Percentiles rank a stretch among this genome's conserved stretches.
phyloP scores from a whole-genome alignment of 768 basidiomycete genomes.

The Xerocomellus amylosporus region DNA sequence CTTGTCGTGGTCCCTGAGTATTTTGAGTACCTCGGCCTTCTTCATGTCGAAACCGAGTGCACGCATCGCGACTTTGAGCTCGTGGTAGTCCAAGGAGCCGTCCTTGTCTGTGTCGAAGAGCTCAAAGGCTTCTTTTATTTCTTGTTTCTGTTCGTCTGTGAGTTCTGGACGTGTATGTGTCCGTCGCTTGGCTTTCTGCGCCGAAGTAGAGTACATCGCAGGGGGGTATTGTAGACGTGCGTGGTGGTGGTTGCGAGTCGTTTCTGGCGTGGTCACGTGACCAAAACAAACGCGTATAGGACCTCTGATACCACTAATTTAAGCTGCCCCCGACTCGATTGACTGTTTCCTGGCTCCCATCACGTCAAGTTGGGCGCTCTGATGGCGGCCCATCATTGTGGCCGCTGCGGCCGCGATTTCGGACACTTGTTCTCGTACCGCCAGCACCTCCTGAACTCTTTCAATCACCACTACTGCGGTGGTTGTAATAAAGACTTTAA shows the following conservation, averaged over 20 bases:
- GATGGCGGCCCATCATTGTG: conserved; percentile 20
- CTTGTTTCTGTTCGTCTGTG: conserved; percentile 86
- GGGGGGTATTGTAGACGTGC: not conserved
- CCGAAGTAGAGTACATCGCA: conserved; percentile 56
- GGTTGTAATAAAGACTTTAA: conserved; percentile 48
- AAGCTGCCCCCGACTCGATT: not conserved
- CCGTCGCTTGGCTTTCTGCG: conserved; percentile 72
- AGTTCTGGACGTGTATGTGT: conserved; percentile 79
- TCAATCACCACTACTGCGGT: conserved; percentile 44
- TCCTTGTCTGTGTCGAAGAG: conserved; percentile 99
- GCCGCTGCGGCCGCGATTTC: conserved; percentile 41
- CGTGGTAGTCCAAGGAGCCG: conserved; percentile 93
- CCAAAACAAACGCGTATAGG: conserved; percentile 25
- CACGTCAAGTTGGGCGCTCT: too few species aligned
- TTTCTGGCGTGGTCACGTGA: conserved; percentile 24
- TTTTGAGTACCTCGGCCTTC: conserved; percentile 96
- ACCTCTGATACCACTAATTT: conserved; percentile 19
- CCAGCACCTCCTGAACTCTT: conserved; percentile 38
- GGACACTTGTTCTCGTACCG: conserved; percentile 23
- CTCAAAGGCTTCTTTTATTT: conserved; percentile 98
- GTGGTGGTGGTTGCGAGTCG: not conserved
- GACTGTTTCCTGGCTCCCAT: too few species aligned
- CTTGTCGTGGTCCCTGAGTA: conserved; percentile 88
- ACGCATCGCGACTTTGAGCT: conserved; percentile 98
- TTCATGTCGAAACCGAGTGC: conserved; percentile 97